phyloP scores from a whole-genome alignment of 164 flowering plant genomes.

The Vitis cinerea region DNA sequence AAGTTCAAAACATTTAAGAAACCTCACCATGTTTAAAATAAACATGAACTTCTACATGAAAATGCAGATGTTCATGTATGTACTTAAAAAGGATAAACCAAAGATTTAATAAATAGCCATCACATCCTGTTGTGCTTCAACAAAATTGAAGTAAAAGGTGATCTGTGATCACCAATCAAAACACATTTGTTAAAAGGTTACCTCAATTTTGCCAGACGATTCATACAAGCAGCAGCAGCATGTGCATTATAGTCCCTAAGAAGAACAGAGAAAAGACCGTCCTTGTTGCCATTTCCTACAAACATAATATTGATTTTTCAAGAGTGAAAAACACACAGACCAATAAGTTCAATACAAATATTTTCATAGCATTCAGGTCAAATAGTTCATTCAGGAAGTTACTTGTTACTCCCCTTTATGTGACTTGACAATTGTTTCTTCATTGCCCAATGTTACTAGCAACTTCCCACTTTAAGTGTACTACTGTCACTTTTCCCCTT shows the following conservation, averaged over 20 bases:
- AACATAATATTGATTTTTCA: neutral
- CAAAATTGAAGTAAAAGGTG: neutral
- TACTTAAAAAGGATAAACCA: neutral
- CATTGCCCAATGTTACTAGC: no score
- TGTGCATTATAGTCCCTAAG: constrained; percentile 83
- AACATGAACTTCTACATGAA: no score
- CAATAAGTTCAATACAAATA: neutral
- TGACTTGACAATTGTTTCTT: no score
- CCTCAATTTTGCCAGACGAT: constrained; percentile 95
- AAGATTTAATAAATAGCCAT: neutral
- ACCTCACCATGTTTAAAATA: no score
- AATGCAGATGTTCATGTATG: no score
- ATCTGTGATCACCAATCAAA: neutral
- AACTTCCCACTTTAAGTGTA: no score
- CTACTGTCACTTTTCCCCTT: no score
- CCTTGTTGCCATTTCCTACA: constrained; percentile 94
- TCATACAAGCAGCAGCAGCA: constrained; percentile 97
- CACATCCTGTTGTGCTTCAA: neutral
- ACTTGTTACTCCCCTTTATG: no score
- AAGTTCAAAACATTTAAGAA: neutral
- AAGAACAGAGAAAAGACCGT: constrained; percentile 89
- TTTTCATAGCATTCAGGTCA: neutral
- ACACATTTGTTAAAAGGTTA: constrained; percentile 17
- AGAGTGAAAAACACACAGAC: neutral
- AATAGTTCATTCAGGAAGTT: neutral